Conservation (phyloP, 495 filamentous ascomycete species). For the Tuber calosporum region DNA sequence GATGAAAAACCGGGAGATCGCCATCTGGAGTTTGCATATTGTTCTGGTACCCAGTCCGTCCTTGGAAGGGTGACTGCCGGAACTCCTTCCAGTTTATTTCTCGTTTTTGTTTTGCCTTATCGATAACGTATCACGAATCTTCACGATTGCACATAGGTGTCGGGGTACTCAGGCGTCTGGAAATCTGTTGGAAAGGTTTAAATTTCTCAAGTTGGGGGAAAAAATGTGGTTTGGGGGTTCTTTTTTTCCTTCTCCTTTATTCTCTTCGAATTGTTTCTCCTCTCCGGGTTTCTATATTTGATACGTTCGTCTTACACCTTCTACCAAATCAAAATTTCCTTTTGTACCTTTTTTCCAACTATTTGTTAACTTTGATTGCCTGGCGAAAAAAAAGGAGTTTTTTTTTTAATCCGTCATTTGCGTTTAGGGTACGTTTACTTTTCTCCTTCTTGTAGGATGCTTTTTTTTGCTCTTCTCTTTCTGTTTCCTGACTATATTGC, state of each 20-base stretch:
- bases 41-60: neutral
- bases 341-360: neutral
- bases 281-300: neutral
- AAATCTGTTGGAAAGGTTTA: slow-evolving; percentile 4
- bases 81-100: neutral
- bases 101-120: slow-evolving; percentile 5
- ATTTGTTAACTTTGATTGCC: neutral
- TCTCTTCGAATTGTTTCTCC: neutral
- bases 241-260: neutral
- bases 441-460: slow-evolving; percentile 2
- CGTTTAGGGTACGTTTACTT: neutral
- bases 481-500: neutral
- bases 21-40: neutral
- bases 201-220: neutral
- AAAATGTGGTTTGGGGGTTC: neutral
- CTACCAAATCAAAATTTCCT: neutral
- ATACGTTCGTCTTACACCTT: neutral
- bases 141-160: neutral
- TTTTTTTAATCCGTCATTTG: neutral
- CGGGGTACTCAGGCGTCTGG: slow-evolving; percentile 3
- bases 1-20: neutral
- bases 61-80: neutral
- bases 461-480: neutral
- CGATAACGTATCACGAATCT: slow-evolving; percentile 5
- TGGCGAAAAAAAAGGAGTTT: neutral